Evolutionary conservation across 805 yeast species (phyloP).

Genomic region (Metschnikowia noctiluminum): DNA sequence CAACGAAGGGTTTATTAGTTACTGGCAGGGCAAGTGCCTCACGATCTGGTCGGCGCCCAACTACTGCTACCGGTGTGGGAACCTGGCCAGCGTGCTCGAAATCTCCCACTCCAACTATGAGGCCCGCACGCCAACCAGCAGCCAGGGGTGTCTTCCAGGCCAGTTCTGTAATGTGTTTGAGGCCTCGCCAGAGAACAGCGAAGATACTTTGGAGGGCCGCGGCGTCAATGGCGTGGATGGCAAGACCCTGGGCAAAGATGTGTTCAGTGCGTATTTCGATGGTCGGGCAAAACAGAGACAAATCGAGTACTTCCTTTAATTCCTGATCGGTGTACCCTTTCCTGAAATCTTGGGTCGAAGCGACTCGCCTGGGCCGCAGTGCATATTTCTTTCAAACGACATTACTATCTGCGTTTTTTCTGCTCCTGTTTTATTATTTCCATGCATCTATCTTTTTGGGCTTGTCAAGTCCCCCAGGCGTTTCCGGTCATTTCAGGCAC

Average conservation of each 20-base stretch:
- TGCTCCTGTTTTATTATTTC: neutral
- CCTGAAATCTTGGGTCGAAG: too few species aligned
- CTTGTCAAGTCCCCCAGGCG: neutral
- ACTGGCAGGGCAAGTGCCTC: slow-evolving; percentile 85
- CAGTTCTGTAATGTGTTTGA: slow-evolving; percentile 91
- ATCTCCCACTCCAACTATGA: slow-evolving; percentile 51
- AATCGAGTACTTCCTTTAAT: slow-evolving; percentile 50
- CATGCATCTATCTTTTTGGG: too few species aligned
- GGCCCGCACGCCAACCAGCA: slow-evolving; percentile 12
- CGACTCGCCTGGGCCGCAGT: neutral
- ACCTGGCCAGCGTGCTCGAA: slow-evolving; percentile 95
- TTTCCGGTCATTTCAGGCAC: neutral
- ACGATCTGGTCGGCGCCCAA: slow-evolving; percentile 99
- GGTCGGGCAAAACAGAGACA: slow-evolving; percentile 33
- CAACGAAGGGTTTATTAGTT: slow-evolving; percentile 91
- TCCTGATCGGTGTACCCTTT: too few species aligned
- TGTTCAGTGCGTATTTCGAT: slow-evolving; percentile 27
- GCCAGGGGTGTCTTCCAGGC: slow-evolving; percentile 38
- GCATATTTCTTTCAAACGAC: too few species aligned
- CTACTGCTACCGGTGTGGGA: slow-evolving; percentile 95
- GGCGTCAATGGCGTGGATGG: slow-evolving; percentile 34
- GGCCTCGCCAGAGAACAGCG: slow-evolving; percentile 91
- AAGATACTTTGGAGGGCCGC: slow-evolving; percentile 45
- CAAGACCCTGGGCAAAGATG: slow-evolving; percentile 14
- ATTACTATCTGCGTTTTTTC: neutral